Conservation (phyloP, 768 basidiomycete genomes). For the Crepidotus variabilis region DNA sequence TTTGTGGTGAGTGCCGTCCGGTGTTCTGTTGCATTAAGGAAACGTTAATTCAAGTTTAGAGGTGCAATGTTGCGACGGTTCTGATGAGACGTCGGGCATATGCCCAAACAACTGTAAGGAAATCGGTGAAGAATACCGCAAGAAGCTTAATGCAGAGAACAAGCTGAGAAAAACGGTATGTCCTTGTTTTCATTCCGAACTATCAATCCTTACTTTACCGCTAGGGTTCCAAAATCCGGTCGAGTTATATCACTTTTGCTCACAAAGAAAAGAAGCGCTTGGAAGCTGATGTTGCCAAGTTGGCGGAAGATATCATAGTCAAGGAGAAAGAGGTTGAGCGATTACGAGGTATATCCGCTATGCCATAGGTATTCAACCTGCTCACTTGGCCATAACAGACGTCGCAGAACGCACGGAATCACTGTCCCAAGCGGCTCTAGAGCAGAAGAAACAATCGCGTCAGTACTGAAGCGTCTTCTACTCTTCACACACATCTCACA, state of each 20-base stretch:
- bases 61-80: slow-evolving; percentile 91
- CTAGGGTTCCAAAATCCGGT: slow-evolving; percentile 89
- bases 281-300: slow-evolving; percentile 54
- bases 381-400: slow-evolving; percentile 39
- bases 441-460: slow-evolving; percentile 87
- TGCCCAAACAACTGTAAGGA: slow-evolving; percentile 78
- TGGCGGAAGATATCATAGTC: slow-evolving; percentile 54
- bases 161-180: slow-evolving; percentile 80
- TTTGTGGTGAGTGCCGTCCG: slow-evolving; percentile 69
- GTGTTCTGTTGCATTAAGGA: background rate
- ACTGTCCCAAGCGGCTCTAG: slow-evolving; percentile 73
- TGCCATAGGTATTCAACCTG: background rate
- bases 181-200: no score
- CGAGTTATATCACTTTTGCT: slow-evolving; percentile 83
- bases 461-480: slow-evolving; percentile 21
- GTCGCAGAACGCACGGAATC: slow-evolving; percentile 77
- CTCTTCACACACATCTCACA: background rate
- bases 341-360: slow-evolving; percentile 50
- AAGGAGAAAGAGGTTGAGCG: slow-evolving; percentile 71
- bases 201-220: background rate
- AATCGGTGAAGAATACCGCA: slow-evolving; percentile 67
- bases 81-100: slow-evolving; percentile 80
- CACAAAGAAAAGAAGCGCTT: slow-evolving; percentile 86
- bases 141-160: slow-evolving; percentile 64
- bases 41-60: slow-evolving; percentile 45